phyloP scores from a whole-genome alignment of 805 yeast species.

The Scheffersomyces amazonensis region DNA sequence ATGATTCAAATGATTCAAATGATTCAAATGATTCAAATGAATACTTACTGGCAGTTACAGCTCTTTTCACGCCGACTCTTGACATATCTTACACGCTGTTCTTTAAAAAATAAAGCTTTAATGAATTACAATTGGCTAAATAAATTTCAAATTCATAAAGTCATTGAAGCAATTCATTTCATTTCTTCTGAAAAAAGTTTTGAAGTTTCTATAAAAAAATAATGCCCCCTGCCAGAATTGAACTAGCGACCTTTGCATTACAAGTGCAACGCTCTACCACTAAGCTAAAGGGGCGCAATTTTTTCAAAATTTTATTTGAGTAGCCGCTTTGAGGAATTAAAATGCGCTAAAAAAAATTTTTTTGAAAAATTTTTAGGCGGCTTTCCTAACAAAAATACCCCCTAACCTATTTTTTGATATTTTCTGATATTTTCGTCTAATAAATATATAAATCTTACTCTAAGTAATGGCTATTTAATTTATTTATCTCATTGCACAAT shows the following conservation, averaged over 20 bases:
- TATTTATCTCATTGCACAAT: conserved; percentile 26
- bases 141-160: background rate
- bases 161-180: background rate
- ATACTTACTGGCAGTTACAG: conserved; percentile 37
- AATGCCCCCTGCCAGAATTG: conserved; percentile 83
- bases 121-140: background rate
- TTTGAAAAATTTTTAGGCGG: background rate
- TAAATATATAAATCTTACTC: background rate
- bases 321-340: background rate
- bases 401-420: background rate
- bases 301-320: background rate
- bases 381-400: background rate
- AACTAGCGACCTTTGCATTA: conserved; percentile 97
- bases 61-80: conserved; percentile 42
- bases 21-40: too few species aligned
- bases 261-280: conserved; percentile 99
- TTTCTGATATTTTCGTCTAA: too few species aligned
- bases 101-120: too few species aligned
- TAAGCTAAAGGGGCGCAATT: conserved; percentile 86
- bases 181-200: background rate
- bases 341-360: background rate
- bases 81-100: too few species aligned
- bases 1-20: background rate
- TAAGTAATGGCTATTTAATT: conserved; percentile 26
- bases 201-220: background rate